Conservation (phyloP, 768 basidiomycete genomes). For the Boletus rex-veris region DNA sequence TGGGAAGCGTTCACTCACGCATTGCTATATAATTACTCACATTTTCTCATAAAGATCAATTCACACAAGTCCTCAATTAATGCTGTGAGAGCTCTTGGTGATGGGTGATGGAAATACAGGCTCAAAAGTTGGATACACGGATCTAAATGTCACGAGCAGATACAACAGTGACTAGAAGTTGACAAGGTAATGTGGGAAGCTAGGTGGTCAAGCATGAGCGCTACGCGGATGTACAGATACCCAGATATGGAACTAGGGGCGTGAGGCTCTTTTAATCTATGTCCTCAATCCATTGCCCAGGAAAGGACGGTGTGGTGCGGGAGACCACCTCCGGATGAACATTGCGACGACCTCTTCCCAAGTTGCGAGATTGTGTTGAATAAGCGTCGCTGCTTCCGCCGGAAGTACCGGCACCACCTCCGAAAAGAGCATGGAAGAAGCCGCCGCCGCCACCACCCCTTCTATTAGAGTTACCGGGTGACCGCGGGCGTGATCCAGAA, state of each 20-base stretch:
- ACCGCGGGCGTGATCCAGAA: conserved; percentile 14
- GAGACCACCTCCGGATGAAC: conserved; percentile 4
- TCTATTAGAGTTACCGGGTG: conserved; percentile 21
- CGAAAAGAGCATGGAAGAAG: conserved; percentile 31
- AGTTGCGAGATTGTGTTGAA: conserved; percentile 8
- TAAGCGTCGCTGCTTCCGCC: conserved; percentile 12
- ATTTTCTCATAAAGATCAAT: neutral
- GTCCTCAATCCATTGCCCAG: conserved; percentile 35
- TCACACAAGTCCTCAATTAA: neutral
- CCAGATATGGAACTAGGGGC: neutral
- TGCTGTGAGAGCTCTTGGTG: neutral
- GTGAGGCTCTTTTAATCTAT: conserved; percentile 23
- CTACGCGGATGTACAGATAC: neutral
- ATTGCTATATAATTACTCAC: neutral
- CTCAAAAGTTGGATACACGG: conserved; percentile 14
- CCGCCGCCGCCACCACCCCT: conserved; percentile 11
- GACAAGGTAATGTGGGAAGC: conserved; percentile 11
- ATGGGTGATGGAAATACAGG: conserved; percentile 1
- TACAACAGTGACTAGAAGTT: conserved; percentile 7
- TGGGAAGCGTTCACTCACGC: too few relatives aligned
- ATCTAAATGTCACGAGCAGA: conserved; percentile 16
- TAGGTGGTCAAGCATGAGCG: neutral
- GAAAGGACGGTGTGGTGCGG: conserved; percentile 24
- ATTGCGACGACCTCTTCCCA: conserved; percentile 12
- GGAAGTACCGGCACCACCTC: conserved; percentile 21